phyloP scores from a whole-genome alignment of 768 basidiomycete species.

The Thelephora ganbajun region DNA sequence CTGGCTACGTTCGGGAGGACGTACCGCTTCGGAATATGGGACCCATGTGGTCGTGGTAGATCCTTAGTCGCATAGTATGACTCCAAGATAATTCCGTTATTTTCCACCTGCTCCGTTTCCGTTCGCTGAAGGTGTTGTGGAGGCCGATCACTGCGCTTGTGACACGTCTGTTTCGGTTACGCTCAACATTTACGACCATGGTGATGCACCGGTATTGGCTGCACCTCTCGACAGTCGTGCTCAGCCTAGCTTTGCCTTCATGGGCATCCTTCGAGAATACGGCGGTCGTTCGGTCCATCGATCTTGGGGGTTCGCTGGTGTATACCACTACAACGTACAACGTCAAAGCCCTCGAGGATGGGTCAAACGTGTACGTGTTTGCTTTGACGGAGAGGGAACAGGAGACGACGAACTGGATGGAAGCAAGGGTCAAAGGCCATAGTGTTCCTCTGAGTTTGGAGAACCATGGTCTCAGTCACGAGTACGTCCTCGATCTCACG shows the following conservation, averaged over 20 bases:
- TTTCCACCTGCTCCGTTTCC: too few relatives aligned
- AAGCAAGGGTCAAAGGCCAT: conserved; percentile 70
- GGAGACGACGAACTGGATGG: conserved; percentile 59
- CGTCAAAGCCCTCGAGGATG: conserved; percentile 54
- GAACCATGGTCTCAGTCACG: conserved; percentile 32
- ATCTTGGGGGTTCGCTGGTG: conserved; percentile 80
- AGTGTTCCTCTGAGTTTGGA: conserved; percentile 33
- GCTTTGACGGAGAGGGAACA: conserved; percentile 51
- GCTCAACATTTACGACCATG: conserved; percentile 24
- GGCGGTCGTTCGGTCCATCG: conserved; percentile 76
- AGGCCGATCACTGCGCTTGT: background rate
- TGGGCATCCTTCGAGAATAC: conserved; percentile 69
- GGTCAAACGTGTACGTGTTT: conserved; percentile 50
- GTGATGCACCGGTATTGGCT: conserved; percentile 21
- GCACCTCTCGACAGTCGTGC: conserved; percentile 32
- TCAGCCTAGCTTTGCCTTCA: conserved; percentile 24
- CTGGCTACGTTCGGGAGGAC: conserved; percentile 69
- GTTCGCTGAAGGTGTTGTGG: background rate
- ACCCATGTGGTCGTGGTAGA: conserved; percentile 69
- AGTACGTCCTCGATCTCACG: conserved; percentile 27
- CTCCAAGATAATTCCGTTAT: background rate
- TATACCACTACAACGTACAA: conserved; percentile 85
- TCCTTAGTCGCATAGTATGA: background rate
- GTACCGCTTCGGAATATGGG: conserved; percentile 62
- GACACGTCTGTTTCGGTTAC: conserved; percentile 1